Conservation (phyloP, 2,329 filamentous ascomycete species). For the Microsporum ferrugineum region DNA sequence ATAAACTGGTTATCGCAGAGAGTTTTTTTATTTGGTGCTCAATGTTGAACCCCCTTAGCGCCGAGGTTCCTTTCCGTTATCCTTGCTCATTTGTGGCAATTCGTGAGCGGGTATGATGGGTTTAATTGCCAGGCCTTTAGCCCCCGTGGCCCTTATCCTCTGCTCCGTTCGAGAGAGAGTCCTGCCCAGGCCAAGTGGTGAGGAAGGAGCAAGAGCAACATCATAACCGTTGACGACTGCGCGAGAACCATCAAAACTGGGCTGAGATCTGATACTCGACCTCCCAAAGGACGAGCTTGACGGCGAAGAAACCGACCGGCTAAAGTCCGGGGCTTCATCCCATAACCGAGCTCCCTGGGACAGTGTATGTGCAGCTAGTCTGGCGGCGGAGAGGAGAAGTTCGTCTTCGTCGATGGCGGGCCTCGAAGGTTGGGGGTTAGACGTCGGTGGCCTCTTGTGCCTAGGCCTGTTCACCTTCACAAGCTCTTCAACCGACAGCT, state of each 20-base stretch:
- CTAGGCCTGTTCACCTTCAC: conserved; percentile 8
- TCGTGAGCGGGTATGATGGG: conserved; percentile 8
- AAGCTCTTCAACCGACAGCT: conserved; percentile 14
- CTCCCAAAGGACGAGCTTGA: conserved; percentile 8
- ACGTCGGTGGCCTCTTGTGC: conserved; percentile 5
- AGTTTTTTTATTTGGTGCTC: neutral
- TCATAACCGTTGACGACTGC: conserved; percentile 29
- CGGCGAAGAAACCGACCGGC: conserved; percentile 15
- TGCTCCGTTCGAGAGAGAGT: conserved; percentile 35
- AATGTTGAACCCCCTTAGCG: neutral
- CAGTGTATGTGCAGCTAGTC: conserved; percentile 31
- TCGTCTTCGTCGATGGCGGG: conserved; percentile 31
- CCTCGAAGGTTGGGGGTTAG: conserved; percentile 8
- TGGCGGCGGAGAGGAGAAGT: conserved; percentile 31
- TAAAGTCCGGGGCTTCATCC: conserved; percentile 17
- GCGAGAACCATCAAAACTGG: conserved; percentile 15
- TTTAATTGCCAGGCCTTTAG: conserved; percentile 31
- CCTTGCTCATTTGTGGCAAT: conserved; percentile 4
- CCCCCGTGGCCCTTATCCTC: conserved; percentile 33
- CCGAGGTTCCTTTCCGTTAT: neutral
- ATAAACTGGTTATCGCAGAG: neutral
- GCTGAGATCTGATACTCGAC: neutral
- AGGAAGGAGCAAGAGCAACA: conserved; percentile 31
- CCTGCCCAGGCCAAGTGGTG: conserved; percentile 28
- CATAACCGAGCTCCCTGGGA: conserved; percentile 27